phyloP scores from a whole-genome alignment of 2,329 filamentous ascomycete genomes.

The Penicillium sp. region DNA sequence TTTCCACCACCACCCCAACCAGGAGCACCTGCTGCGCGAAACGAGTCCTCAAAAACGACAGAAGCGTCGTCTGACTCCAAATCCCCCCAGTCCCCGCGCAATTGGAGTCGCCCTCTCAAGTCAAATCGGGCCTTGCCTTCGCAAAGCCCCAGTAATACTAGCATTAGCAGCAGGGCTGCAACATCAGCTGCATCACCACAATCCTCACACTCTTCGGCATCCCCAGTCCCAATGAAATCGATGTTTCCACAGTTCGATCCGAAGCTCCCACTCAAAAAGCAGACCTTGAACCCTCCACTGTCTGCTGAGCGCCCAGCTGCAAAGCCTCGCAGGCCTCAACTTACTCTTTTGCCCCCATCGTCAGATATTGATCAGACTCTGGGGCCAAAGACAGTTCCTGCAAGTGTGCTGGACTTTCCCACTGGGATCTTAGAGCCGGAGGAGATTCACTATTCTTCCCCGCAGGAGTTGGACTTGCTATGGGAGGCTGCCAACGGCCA shows the following conservation, averaged over 20 bases:
- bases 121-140: conserved; percentile 11
- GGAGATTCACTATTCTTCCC: conserved; percentile 38
- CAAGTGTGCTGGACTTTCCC: conserved; percentile 44
- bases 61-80: conserved; percentile 11
- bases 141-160: conserved; percentile 14
- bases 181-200: conserved; percentile 14
- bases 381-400: conserved; percentile 43
- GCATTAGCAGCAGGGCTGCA: conserved; percentile 13
- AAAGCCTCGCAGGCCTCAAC: conserved; percentile 25
- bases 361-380: conserved; percentile 37
- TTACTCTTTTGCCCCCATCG: conserved; percentile 29
- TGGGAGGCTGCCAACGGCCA: conserved; percentile 50
- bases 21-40: conserved; percentile 17
- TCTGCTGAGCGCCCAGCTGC: conserved; percentile 12
- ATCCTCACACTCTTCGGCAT: conserved; percentile 21
- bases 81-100: conserved; percentile 18
- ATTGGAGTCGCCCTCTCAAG: conserved; percentile 11
- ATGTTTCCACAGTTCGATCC: conserved; percentile 48
- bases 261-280: conserved; percentile 35
- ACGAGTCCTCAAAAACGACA: conserved; percentile 16
- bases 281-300: conserved; percentile 36
- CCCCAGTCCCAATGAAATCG: conserved; percentile 43
- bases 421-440: conserved; percentile 34
- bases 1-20: conserved; percentile 28
- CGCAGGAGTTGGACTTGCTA: conserved; percentile 39